A percentile compares a stretch with the other conserved stretches of the same genome.
These are phyloP conservation scores for Epithemia pelagica DNA, from an alignment of 108 stramenopile species.

Conservation along the genomic window DNA sequence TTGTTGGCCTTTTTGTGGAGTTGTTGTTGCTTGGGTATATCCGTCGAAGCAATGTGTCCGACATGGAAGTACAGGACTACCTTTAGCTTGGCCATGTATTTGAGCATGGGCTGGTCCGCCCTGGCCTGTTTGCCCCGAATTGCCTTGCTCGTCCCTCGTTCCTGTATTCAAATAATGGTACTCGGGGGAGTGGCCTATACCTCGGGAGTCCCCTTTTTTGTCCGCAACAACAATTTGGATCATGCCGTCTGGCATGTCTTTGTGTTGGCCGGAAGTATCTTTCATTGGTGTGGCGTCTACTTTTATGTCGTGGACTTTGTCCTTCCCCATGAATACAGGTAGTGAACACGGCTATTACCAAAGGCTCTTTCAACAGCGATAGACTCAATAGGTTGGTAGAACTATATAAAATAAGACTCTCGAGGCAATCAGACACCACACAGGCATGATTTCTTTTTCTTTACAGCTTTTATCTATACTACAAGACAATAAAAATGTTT, in stretches of 20 bases:
- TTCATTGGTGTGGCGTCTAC: slow-evolving; percentile 70
- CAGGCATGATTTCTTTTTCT: too few relatives aligned
- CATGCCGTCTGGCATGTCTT: slow-evolving; percentile 83
- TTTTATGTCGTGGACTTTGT: slow-evolving; percentile 37
- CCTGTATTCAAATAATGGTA: slow-evolving; percentile 39
- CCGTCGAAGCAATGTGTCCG: slow-evolving; percentile 48
- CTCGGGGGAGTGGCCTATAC: slow-evolving; percentile 83
- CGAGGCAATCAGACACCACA: too few relatives aligned
- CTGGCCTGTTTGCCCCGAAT: slow-evolving; percentile 55
- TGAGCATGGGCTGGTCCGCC: slow-evolving; percentile 82
- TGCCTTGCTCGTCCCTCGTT: slow-evolving; percentile 29
- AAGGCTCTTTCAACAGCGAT: too few relatives aligned
- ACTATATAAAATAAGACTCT: too few relatives aligned
- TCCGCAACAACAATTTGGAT: slow-evolving; percentile 77
- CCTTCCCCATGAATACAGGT: too few relatives aligned
- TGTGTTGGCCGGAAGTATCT: slow-evolving; percentile 66
- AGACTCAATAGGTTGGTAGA: too few relatives aligned
- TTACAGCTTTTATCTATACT: too few relatives aligned
- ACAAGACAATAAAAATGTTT: too few relatives aligned
- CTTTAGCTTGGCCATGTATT: slow-evolving; percentile 72
- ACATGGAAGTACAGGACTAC: slow-evolving; percentile 44
- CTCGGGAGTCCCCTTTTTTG: slow-evolving; percentile 79
- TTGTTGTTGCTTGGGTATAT: slow-evolving; percentile 60
- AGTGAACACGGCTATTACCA: too few relatives aligned
- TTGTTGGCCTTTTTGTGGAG: slow-evolving; percentile 82